Evolutionary conservation across 2,329 filamentous ascomycete species (phyloP).

Genomic region (Neospermospora avenae): DNA sequence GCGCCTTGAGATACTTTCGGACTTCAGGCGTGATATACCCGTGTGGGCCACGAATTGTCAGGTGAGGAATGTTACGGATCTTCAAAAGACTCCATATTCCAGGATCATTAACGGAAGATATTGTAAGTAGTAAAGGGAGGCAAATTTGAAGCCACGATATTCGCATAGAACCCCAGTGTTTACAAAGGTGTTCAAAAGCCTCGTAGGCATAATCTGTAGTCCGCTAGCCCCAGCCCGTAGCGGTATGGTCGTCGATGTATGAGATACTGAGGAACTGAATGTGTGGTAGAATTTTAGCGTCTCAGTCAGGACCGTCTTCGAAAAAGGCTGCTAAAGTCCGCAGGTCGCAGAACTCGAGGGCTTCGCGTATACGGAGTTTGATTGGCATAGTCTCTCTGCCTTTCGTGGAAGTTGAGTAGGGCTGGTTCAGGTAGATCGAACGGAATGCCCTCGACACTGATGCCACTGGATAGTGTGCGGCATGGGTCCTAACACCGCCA

Average conservation of each 20-base stretch:
- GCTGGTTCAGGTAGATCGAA: slow-evolving; percentile 9
- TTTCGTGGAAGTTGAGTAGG: slow-evolving; percentile 10
- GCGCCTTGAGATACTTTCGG: slow-evolving; percentile 16
- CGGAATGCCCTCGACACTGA: too few relatives aligned
- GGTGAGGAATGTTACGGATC: slow-evolving; percentile 18
- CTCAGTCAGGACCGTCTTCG: slow-evolving; percentile 16
- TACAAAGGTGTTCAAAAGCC: too few relatives aligned
- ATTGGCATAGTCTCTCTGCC: slow-evolving; percentile 6
- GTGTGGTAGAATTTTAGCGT: too few relatives aligned
- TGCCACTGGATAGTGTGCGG: too few relatives aligned
- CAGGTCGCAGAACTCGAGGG: too few relatives aligned
- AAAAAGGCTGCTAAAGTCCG: too few relatives aligned
- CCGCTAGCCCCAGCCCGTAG: slow-evolving; percentile 7
- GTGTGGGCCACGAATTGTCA: slow-evolving; percentile 16
- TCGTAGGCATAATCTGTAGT: slow-evolving; percentile 19
- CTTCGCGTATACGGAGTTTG: slow-evolving; percentile 17
- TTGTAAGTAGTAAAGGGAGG: slow-evolving; percentile 11
- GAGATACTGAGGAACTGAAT: too few relatives aligned
- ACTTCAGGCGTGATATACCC: slow-evolving; percentile 19
- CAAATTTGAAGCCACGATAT: slow-evolving; percentile 20
- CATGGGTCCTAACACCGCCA: slow-evolving; percentile 9
- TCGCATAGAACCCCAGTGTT: slow-evolving; percentile 11
- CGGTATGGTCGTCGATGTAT: too few relatives aligned
- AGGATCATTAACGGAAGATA: slow-evolving; percentile 20
- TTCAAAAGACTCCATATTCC: slow-evolving; percentile 23